These are phyloP conservation scores for Lentinula detonsa DNA, from an alignment of 768 basidiomycete species.

Conservation along the genomic window DNA sequence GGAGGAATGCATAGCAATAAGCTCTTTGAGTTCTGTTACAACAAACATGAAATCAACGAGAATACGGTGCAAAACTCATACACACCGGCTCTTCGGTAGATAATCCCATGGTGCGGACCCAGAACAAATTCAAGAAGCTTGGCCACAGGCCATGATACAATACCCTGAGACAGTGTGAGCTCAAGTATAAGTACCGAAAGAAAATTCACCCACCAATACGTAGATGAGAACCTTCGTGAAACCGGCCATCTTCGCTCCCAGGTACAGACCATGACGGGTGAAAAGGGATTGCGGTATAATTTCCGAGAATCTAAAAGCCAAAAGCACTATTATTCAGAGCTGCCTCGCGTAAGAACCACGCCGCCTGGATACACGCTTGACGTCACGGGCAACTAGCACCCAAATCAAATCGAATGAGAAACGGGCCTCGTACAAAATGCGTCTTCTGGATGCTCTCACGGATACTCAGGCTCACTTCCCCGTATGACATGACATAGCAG, in stretches of 20 bases:
- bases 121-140: slow-evolving; percentile 74
- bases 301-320: slow-evolving; percentile 65
- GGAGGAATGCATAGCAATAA: slow-evolving; percentile 83
- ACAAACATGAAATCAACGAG: neutral
- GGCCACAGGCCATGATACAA: slow-evolving; percentile 82
- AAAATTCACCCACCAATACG: slow-evolving; percentile 42
- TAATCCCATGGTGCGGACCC: slow-evolving; percentile 85
- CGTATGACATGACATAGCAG: neutral
- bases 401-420: neutral
- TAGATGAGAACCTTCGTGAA: slow-evolving; percentile 66
- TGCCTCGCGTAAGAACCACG: neutral
- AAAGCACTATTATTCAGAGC: neutral
- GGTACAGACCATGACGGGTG: slow-evolving; percentile 82
- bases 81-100: slow-evolving; percentile 70
- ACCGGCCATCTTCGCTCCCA: slow-evolving; percentile 82
- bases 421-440: neutral
- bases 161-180: slow-evolving; percentile 34
- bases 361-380: slow-evolving; percentile 18
- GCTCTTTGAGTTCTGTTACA: slow-evolving; percentile 68
- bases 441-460: neutral
- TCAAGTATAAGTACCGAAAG: neutral
- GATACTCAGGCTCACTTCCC: neutral
- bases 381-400: slow-evolving; percentile 16
- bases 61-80: neutral
- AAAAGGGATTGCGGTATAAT: slow-evolving; percentile 93